Conservation (phyloP, 1,139 yeast species). For the Candida tetrigidarum region DNA sequence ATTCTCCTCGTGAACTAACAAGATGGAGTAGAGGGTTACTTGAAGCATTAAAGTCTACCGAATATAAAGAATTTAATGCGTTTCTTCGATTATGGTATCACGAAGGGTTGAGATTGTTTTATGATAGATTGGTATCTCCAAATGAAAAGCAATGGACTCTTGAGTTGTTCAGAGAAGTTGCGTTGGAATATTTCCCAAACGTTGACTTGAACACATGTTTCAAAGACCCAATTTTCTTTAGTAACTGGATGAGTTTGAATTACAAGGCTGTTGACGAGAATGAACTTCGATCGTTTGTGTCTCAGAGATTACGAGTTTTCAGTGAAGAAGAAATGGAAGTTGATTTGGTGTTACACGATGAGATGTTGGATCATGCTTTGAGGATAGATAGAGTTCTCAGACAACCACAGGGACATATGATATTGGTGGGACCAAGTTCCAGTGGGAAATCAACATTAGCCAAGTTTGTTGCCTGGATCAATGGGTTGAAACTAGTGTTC, state of each 20-base stretch:
- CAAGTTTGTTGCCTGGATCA: constrained; percentile 90
- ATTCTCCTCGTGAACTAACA: constrained; percentile 91
- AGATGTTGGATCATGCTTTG: constrained; percentile 72
- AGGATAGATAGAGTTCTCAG: constrained; percentile 82
- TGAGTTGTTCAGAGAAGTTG: constrained; percentile 41
- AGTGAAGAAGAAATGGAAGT: constrained; percentile 76
- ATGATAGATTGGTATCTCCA: constrained; percentile 63
- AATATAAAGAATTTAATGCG: constrained; percentile 39
- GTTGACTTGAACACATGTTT: constrained; percentile 40
- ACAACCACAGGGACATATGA: constrained; percentile 90
- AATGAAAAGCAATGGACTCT: constrained; percentile 60
- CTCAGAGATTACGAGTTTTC: constrained; percentile 70
- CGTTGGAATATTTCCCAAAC: constrained; percentile 51
- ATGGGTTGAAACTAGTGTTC: constrained; percentile 69
- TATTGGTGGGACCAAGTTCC: constrained; percentile 84
- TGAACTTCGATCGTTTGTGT: constrained; percentile 57
- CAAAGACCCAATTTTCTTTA: constrained; percentile 59
- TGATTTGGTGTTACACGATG: constrained; percentile 67
- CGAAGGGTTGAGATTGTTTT: constrained; percentile 78
- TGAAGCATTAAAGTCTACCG: constrained; percentile 51
- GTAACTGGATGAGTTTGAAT: constrained; percentile 73
- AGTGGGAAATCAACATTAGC: constrained; percentile 82
- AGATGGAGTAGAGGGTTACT: constrained; percentile 85
- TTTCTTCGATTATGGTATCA: constrained; percentile 77
- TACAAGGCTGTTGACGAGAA: constrained; percentile 60